Evolutionary conservation across 495 filamentous ascomycete species (phyloP).

Genomic region (Annulohypoxylon stygium): DNA sequence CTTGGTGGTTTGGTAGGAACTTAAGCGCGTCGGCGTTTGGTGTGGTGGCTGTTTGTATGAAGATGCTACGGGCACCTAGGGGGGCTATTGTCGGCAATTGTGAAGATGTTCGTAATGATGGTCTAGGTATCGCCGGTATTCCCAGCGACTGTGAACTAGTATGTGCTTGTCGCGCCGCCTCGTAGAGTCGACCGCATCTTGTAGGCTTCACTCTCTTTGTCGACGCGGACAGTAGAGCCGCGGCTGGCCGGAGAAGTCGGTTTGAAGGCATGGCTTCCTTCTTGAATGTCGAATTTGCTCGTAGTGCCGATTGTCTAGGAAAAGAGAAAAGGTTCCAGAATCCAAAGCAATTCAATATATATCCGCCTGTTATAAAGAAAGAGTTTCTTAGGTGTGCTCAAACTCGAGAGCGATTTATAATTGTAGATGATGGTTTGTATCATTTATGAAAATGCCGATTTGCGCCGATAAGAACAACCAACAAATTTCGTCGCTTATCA

Average conservation of each 20-base stretch:
- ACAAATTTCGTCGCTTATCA: conserved; percentile 44
- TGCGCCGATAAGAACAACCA: conserved; percentile 42
- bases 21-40: conserved; percentile 94
- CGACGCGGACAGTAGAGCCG: conserved; percentile 42
- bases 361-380: not conserved
- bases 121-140: conserved; percentile 47
- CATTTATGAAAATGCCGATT: conserved; percentile 27
- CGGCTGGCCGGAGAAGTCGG: conserved; percentile 45
- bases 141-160: conserved; percentile 44
- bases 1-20: conserved; percentile 87
- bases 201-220: conserved; percentile 38
- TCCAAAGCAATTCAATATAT: not conserved
- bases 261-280: conserved; percentile 44
- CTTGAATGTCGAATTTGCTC: not conserved
- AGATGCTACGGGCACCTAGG: conserved; percentile 80
- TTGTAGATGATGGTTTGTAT: conserved; percentile 18
- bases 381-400: conserved; percentile 13
- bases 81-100: conserved; percentile 38
- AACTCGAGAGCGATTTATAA: conserved; percentile 26
- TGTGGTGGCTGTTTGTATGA: conserved; percentile 96
- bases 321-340: not conserved
- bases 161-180: conserved; percentile 42
- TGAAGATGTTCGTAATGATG: conserved; percentile 19
- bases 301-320: not conserved
- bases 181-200: conserved; percentile 41